A percentile compares a stretch with the other conserved stretches of the same genome.
Conservation (phyloP, 1,284 basidiomycete species). For the Stereum hirsutum region DNA sequence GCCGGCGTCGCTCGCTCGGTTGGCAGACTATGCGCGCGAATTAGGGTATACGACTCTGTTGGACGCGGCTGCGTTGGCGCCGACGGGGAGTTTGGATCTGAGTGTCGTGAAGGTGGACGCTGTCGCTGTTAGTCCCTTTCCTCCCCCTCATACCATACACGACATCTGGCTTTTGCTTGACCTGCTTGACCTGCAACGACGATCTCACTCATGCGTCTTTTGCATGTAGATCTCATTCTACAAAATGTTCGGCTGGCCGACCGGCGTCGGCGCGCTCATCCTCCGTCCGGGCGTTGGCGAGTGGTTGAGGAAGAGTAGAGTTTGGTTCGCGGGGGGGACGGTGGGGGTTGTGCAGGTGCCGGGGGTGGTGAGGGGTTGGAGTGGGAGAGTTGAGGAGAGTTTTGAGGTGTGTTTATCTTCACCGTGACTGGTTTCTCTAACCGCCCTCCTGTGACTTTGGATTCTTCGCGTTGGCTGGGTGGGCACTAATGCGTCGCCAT, state of each 20-base stretch:
- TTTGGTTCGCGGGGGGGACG: constrained; percentile 81
- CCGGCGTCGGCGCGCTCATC: constrained; percentile 74
- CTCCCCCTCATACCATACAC: too few species aligned
- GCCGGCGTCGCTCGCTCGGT: constrained; percentile 28
- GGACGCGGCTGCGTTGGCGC: constrained; percentile 73
- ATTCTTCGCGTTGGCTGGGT: too few species aligned
- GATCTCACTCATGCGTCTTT: too few species aligned
- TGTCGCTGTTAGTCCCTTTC: constrained; percentile 70
- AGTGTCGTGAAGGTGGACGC: constrained; percentile 63
- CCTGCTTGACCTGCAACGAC: too few species aligned
- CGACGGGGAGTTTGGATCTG: constrained; percentile 60
- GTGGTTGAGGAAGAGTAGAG: constrained; percentile 56
- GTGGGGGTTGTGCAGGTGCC: constrained; percentile 78
- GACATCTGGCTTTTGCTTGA: too few species aligned
- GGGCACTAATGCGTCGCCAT: too few species aligned
- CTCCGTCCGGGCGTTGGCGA: constrained; percentile 81
- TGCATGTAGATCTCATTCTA: too few species aligned
- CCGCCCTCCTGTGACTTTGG: neutral
- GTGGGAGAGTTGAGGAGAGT: constrained; percentile 53
- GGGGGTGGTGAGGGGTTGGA: constrained; percentile 53
- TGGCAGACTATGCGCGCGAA: constrained; percentile 55
- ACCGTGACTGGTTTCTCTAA: too few species aligned
- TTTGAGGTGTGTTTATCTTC: constrained; percentile 54
- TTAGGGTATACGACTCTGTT: constrained; percentile 68
- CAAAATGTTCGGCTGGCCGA: constrained; percentile 86